Evolutionary conservation across 2,329 filamentous ascomycete genomes (phyloP).

Genomic region (Davidsoniella australis): DNA sequence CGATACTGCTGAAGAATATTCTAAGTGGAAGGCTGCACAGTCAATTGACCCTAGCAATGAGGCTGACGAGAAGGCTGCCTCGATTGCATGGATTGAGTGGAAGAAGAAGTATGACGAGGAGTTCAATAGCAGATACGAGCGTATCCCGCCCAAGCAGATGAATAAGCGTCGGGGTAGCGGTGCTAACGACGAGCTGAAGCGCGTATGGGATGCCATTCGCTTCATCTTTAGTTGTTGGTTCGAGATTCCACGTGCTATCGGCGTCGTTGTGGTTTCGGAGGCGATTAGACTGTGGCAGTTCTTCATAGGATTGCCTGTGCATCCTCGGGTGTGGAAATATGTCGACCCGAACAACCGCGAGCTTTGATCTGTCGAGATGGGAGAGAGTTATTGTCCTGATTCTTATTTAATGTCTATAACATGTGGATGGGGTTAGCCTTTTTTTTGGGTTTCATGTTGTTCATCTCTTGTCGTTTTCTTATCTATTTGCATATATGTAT

Average conservation of each 20-base stretch:
- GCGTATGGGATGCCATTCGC: slow-evolving; percentile 14
- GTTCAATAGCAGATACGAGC: slow-evolving; percentile 21
- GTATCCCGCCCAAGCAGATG: slow-evolving; percentile 16
- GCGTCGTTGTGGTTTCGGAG: slow-evolving; percentile 27
- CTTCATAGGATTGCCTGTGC: slow-evolving; percentile 36
- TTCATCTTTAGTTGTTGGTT: slow-evolving; percentile 40
- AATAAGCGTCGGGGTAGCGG: slow-evolving; percentile 24
- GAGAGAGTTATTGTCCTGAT: too few species aligned
- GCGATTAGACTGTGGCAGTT: slow-evolving; percentile 29
- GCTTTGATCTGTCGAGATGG: slow-evolving; percentile 20
- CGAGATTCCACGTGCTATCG: slow-evolving; percentile 33
- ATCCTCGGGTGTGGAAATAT: slow-evolving; percentile 30
- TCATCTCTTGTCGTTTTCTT: not conserved
- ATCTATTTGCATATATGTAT: not conserved
- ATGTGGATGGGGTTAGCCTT: not conserved
- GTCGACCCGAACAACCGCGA: slow-evolving; percentile 30
- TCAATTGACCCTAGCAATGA: not conserved
- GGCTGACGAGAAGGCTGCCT: slow-evolving; percentile 16
- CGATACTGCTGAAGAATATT: not conserved
- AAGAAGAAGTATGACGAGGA: slow-evolving; percentile 17
- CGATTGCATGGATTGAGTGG: slow-evolving; percentile 14
- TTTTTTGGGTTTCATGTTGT: not conserved
- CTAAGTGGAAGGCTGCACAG: too few species aligned
- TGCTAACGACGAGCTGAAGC: slow-evolving; percentile 17
- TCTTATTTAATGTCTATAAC: not conserved